Conservation (phyloP, 1,284 basidiomycete species). For the Neolentinus lepideus region DNA sequence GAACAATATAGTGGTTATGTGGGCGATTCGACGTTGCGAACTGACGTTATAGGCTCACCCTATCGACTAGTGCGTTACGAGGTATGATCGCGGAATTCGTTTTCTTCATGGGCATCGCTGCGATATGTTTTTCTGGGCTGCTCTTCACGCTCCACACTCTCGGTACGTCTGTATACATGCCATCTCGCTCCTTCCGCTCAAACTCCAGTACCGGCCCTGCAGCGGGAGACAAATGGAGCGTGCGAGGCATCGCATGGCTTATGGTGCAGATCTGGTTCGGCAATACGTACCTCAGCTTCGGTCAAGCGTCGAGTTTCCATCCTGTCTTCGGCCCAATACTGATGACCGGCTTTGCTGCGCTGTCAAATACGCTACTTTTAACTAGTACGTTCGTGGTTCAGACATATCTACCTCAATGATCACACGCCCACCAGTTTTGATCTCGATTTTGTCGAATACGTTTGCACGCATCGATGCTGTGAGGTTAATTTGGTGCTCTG, state of each 20-base stretch:
- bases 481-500: slow-evolving; percentile 16
- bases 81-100: slow-evolving; percentile 77
- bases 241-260: slow-evolving; percentile 71
- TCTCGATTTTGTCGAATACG: slow-evolving; percentile 82
- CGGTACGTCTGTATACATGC: slow-evolving; percentile 30
- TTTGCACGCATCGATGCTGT: slow-evolving; percentile 76
- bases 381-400: slow-evolving; percentile 48
- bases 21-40: slow-evolving; percentile 11
- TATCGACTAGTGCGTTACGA: slow-evolving; percentile 49
- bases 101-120: slow-evolving; percentile 79
- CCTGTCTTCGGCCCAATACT: slow-evolving; percentile 80
- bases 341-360: slow-evolving; percentile 79
- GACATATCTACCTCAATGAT: background rate
- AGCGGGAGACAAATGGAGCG: slow-evolving; percentile 53
- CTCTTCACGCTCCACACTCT: slow-evolving; percentile 81
- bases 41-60: background rate
- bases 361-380: slow-evolving; percentile 73
- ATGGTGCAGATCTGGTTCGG: slow-evolving; percentile 85
- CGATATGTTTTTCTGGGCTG: slow-evolving; percentile 82
- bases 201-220: background rate
- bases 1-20: slow-evolving; percentile 82
- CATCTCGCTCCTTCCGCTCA: background rate
- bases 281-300: slow-evolving; percentile 68
- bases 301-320: slow-evolving; percentile 70
- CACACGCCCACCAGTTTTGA: slow-evolving; percentile 53